These are phyloP conservation scores for Hymenoscyphus scutula DNA, from an alignment of 2,329 filamentous ascomycete genomes.

Conservation along the genomic window DNA sequence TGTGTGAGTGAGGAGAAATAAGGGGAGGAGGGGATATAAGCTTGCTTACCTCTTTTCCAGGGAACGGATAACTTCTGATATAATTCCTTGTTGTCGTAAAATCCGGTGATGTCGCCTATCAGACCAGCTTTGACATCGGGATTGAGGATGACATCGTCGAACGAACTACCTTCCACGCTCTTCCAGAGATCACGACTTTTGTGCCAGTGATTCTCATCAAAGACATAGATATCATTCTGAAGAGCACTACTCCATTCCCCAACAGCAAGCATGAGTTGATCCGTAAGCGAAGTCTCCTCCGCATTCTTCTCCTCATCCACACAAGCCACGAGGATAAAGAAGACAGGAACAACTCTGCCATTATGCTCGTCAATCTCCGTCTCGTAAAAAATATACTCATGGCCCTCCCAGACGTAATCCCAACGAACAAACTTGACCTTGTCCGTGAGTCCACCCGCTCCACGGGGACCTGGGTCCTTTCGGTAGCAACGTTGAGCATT, in stretches of 20 bases:
- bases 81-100: conserved; percentile 17
- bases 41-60: conserved; percentile 16
- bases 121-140: conserved; percentile 17
- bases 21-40: too few relatives aligned
- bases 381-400: conserved; percentile 25
- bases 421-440: conserved; percentile 22
- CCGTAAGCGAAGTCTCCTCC: conserved; percentile 29
- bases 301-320: background rate
- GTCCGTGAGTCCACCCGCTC: conserved; percentile 15
- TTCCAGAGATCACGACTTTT: conserved; percentile 60
- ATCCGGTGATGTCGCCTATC: conserved; percentile 12
- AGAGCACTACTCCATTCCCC: conserved; percentile 54
- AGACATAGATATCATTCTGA: conserved; percentile 67
- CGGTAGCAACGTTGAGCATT: conserved; percentile 12
- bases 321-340: conserved; percentile 12
- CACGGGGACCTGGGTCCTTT: conserved; percentile 10
- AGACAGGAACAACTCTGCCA: conserved; percentile 11
- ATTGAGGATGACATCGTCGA: conserved; percentile 19
- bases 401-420: conserved; percentile 18
- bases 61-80: conserved; percentile 18
- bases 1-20: too few relatives aligned
- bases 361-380: conserved; percentile 15
- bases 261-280: conserved; percentile 54
- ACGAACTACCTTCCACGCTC: conserved; percentile 48
- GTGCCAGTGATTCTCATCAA: conserved; percentile 58